Percentiles rank a stretch among this genome's conserved stretches.
phyloP scores from a whole-genome alignment of 441 rosid genomes.

The Adansonia rubrostipa region DNA sequence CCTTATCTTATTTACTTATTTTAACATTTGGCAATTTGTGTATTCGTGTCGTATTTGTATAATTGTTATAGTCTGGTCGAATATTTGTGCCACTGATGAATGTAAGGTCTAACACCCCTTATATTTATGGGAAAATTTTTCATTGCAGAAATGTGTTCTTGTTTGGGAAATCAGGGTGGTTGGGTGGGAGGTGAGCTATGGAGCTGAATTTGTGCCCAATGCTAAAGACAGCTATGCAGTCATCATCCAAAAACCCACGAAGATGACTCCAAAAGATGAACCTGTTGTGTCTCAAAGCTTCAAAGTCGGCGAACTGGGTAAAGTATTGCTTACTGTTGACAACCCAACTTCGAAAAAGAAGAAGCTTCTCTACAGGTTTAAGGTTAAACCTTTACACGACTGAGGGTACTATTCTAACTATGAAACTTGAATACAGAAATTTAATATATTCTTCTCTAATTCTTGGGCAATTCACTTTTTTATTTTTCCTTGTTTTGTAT shows the following conservation, averaged over 20 bases:
- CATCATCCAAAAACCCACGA: conserved; percentile 72
- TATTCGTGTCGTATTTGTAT: no score
- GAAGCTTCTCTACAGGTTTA: conserved; percentile 89
- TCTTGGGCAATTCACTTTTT: conserved; percentile 23
- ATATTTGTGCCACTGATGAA: neutral
- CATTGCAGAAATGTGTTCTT: conserved; percentile 62
- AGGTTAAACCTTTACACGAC: conserved; percentile 55
- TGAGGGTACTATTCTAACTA: conserved; percentile 32
- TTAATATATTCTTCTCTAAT: conserved; percentile 21
- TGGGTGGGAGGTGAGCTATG: conserved; percentile 82
- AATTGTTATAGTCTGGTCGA: no score
- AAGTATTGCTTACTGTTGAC: conserved; percentile 74
- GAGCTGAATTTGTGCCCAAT: conserved; percentile 78
- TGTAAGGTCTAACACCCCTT: neutral
- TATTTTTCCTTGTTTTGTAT: conserved; percentile 21
- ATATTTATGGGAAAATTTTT: conserved; percentile 1
- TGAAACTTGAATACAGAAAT: conserved; percentile 23
- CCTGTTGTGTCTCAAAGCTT: conserved; percentile 66
- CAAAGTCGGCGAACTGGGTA: conserved; percentile 75
- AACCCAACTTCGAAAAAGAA: conserved; percentile 85
- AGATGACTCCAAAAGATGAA: conserved; percentile 63
- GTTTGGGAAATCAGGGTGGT: conserved; percentile 87
- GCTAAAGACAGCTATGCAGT: conserved; percentile 66
- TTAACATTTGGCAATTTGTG: neutral
- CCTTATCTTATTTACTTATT: neutral